A percentile compares a stretch with the other conserved stretches of the same genome.
Evolutionary conservation across 2,329 filamentous ascomycete species (phyloP).

Genomic region (Pseudogymnoascus sp.): DNA sequence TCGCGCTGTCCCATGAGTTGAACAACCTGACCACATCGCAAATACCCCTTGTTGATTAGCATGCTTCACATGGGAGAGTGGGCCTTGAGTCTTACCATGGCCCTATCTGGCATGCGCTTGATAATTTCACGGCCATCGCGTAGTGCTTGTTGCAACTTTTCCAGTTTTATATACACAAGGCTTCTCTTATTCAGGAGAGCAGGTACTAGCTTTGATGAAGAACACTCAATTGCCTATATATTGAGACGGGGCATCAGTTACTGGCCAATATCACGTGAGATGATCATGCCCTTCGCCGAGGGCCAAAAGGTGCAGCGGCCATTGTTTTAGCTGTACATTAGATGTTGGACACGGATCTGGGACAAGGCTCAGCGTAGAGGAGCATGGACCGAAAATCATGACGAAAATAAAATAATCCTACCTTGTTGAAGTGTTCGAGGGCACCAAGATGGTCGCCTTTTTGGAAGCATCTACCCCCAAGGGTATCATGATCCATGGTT

Average conservation of each 20-base stretch:
- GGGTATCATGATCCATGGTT: slow-evolving; percentile 22
- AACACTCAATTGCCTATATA: slow-evolving; percentile 19
- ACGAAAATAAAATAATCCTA: slow-evolving; percentile 14
- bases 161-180: slow-evolving; percentile 29
- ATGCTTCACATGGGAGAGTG: neutral
- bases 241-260: neutral
- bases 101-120: slow-evolving; percentile 24
- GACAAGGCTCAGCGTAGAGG: neutral
- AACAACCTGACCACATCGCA: slow-evolving; percentile 28
- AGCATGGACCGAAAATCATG: neutral
- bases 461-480: slow-evolving; percentile 25
- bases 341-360: neutral
- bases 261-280: slow-evolving; percentile 2
- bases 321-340: too few species aligned
- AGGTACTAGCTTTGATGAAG: neutral
- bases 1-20: slow-evolving; percentile 24
- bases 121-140: slow-evolving; percentile 29
- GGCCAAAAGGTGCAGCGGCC: neutral
- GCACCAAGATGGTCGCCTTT: slow-evolving; percentile 24
- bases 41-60: slow-evolving; percentile 25
- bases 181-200: slow-evolving; percentile 29
- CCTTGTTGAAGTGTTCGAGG: slow-evolving; percentile 23
- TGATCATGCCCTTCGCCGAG: neutral
- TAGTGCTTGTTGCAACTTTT: slow-evolving; percentile 23
- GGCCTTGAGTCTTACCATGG: slow-evolving; percentile 21